phyloP scores from a whole-genome alignment of 306 rosid genomes.

The Quercus rubra region DNA sequence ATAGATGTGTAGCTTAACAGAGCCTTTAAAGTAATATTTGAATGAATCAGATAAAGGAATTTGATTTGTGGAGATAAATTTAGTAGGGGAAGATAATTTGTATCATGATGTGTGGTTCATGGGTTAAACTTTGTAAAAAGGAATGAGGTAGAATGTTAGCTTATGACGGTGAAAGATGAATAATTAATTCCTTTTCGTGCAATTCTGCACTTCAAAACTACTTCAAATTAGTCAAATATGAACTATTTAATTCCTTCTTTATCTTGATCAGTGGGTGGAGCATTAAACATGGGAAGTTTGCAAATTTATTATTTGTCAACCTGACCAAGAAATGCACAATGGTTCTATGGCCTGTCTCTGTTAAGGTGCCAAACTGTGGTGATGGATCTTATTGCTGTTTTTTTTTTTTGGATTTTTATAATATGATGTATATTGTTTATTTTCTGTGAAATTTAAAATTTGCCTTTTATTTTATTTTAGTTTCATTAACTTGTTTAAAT shows the following conservation, averaged over 20 bases:
- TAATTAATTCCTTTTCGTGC: neutral
- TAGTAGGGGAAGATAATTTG: neutral
- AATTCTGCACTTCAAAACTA: neutral
- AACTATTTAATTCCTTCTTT: neutral
- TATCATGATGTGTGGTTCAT: neutral
- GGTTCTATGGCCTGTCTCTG: neutral
- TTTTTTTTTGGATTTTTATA: neutral
- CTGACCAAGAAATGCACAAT: neutral
- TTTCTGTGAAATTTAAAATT: neutral
- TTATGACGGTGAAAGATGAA: neutral
- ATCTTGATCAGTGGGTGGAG: neutral
- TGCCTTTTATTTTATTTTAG: neutral
- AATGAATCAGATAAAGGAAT: neutral
- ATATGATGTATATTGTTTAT: neutral
- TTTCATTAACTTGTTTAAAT: conserved; percentile 10
- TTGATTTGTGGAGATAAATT: neutral
- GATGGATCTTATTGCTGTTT: neutral
- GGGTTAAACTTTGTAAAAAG: neutral
- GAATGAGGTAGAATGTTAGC: neutral
- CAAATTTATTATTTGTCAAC: neutral
- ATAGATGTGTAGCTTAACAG: neutral
- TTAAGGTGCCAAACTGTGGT: neutral
- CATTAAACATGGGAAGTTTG: neutral
- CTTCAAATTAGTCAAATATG: neutral
- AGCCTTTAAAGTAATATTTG: neutral